Conservation (phyloP, 129 eudicot genomes). For the Flaveria brownii region DNA sequence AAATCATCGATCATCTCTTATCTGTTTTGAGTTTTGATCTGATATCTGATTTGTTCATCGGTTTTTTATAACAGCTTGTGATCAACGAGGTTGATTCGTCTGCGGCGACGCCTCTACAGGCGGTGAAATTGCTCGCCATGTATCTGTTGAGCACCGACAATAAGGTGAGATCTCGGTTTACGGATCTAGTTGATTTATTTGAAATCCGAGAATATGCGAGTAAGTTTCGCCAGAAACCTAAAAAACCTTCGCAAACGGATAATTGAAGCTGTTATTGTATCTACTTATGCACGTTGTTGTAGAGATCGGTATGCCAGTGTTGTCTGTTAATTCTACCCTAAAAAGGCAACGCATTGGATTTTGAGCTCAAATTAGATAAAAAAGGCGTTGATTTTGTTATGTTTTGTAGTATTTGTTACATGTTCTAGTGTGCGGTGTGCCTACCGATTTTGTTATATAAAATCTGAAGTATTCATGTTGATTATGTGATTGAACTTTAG, state of each 20-base stretch:
- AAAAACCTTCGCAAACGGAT: not conserved
- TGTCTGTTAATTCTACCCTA: not conserved
- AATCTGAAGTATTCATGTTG: not conserved
- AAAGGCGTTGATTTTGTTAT: not conserved
- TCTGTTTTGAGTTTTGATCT: not conserved
- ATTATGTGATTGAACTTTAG: not conserved
- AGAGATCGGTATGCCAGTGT: not conserved
- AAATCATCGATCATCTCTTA: not conserved
- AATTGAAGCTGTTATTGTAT: too few relatives aligned
- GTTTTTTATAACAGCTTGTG: conserved; percentile 60
- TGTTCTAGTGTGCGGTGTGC: not conserved
- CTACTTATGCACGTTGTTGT: too few relatives aligned
- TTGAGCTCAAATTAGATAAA: not conserved
- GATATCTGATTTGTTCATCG: conserved; percentile 10
- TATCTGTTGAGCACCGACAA: conserved; percentile 65
- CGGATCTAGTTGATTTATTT: not conserved
- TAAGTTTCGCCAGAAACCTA: not conserved
- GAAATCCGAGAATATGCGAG: conserved; percentile 3
- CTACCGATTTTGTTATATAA: not conserved
- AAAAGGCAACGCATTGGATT: not conserved
- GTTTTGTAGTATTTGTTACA: not conserved
- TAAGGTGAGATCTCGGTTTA: conserved; percentile 47
- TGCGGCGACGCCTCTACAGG: conserved; percentile 91
- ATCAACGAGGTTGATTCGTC: conserved; percentile 78
- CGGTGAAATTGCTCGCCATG: conserved; percentile 85